These are phyloP conservation scores for Dioszegia hungarica DNA, from an alignment of 768 basidiomycete species.

Conservation along the genomic window DNA sequence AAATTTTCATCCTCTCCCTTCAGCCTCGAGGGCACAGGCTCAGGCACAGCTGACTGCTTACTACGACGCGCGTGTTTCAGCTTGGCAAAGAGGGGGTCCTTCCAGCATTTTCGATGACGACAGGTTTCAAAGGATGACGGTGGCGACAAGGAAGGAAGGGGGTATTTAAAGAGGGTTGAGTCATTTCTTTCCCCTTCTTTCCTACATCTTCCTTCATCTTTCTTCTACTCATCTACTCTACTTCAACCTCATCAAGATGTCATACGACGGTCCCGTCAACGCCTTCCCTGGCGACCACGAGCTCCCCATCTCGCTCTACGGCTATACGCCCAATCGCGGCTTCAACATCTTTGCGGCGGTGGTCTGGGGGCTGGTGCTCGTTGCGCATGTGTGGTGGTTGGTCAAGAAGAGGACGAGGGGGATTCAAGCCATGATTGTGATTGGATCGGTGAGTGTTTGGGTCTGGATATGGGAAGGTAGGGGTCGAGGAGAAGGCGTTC, in stretches of 20 bases:
- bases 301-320: constrained; percentile 1
- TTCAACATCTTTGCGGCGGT: constrained; percentile 14
- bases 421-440: constrained; percentile 2
- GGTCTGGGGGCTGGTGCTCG: constrained; percentile 5
- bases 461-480: too few relatives aligned
- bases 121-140: not conserved
- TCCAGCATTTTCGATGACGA: not conserved
- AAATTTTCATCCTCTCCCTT: too few relatives aligned
- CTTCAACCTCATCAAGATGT: not conserved
- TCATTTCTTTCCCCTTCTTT: not conserved
- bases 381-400: constrained; percentile 5
- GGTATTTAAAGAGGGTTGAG: too few relatives aligned
- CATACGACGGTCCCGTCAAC: constrained; percentile 1
- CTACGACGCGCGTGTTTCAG: too few relatives aligned
- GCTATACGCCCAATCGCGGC: constrained; percentile 8
- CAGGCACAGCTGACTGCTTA: too few relatives aligned
- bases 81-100: too few relatives aligned
- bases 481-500: too few relatives aligned
- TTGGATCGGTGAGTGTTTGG: constrained; percentile 1
- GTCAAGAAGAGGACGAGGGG: constrained; percentile 8
- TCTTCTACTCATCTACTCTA: not conserved
- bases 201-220: not conserved
- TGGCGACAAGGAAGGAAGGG: too few relatives aligned
- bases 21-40: too few relatives aligned
- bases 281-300: not conserved